Base-by-base conservation (phyloP, 148 eudicot genomes). In the Rhododendron griersonianum region DNA sequence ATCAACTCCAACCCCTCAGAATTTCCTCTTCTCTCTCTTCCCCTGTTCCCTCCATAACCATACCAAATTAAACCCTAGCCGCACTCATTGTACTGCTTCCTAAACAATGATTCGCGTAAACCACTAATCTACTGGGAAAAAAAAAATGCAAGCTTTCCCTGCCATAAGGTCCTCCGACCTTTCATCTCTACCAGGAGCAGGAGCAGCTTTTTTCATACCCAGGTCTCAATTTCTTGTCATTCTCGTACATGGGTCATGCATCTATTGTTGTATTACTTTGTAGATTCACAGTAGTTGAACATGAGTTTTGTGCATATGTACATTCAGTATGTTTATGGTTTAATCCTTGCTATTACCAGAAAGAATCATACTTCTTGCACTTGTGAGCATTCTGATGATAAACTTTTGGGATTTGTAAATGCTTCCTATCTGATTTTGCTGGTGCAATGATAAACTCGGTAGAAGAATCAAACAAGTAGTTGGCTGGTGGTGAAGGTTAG, bases 291-390 rank as follows among this genome's bases (percentile, higher is more conserved):
- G 45, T 41, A 41, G 7, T 16, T 57, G 63, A 57, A 57, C 6
- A 16, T 21, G 65, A 5, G 65, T 59, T 19, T 6, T 6, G n/a
- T 59, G n/a, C 6, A 59, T 59, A 19, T 18, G 44, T 41, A 19
- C n/a, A 59, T 59, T 19, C 8, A 7, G 1, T 5, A 7, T 59
- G n/a, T 1, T 59, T 59, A 21, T 5, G 25, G 63, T 2, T 57
- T 57, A 59, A 94, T 85, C 88, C 94, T 95, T 61, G 97, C 94
- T 63, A 61, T 59, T 59, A 21, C 65, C 65, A 21, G 21, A 59
- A 59, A 59, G 67, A n/a, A n/a, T n/a, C 71, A n/a, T 63, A 63
- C 30, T 23, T 63, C 28, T n/a, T 63, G 71, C 30, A 63, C 15
- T 69, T 69, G 6, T 11, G 75, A 65, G n/a, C n/a, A 23, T n/a